Percentiles rank a stretch among this genome's conserved stretches.
Conservation (phyloP, 495 filamentous ascomycete genomes). For the Penicillium alfredii region DNA sequence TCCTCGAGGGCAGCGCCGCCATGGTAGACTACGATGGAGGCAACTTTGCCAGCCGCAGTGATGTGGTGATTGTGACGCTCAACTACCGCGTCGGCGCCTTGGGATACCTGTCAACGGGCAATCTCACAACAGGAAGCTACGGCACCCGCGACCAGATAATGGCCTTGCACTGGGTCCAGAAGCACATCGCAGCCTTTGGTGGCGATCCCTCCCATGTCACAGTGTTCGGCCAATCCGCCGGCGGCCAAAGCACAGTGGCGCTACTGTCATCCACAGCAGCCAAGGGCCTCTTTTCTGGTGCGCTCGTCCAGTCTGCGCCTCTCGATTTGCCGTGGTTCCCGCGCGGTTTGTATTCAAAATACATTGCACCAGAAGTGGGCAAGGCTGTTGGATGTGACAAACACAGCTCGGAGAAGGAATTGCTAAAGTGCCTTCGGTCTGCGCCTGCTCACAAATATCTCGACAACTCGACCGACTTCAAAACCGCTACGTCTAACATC, state of each 20-base stretch:
- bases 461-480: slow-evolving; percentile 19
- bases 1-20: slow-evolving; percentile 33
- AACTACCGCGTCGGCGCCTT: slow-evolving; percentile 42
- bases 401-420: slow-evolving; percentile 6
- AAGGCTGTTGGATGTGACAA: slow-evolving; percentile 23
- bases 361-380: slow-evolving; percentile 17
- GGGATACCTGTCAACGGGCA: slow-evolving; percentile 32
- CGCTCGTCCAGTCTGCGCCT: slow-evolving; percentile 25
- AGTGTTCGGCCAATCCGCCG: slow-evolving; percentile 49
- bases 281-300: slow-evolving; percentile 27
- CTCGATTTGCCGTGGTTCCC: slow-evolving; percentile 27
- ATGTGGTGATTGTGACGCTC: slow-evolving; percentile 45
- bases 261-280: slow-evolving; percentile 36
- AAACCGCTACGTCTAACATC: slow-evolving; percentile 4
- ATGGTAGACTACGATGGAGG: slow-evolving; percentile 38
- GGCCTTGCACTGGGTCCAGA: slow-evolving; percentile 46
- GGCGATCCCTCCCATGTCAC: slow-evolving; percentile 46
- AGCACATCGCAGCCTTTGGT: slow-evolving; percentile 45
- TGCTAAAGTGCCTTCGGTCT: slow-evolving; percentile 22
- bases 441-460: slow-evolving; percentile 21
- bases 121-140: slow-evolving; percentile 31
- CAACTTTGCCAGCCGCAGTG: slow-evolving; percentile 40
- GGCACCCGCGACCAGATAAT: slow-evolving; percentile 36
- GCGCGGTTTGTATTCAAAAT: slow-evolving; percentile 16
- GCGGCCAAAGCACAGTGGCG: slow-evolving; percentile 50